Percentiles rank a stretch among this genome's conserved stretches.
phyloP scores from a whole-genome alignment of 148 eudicot species.

The Chenopodium formosanum region DNA sequence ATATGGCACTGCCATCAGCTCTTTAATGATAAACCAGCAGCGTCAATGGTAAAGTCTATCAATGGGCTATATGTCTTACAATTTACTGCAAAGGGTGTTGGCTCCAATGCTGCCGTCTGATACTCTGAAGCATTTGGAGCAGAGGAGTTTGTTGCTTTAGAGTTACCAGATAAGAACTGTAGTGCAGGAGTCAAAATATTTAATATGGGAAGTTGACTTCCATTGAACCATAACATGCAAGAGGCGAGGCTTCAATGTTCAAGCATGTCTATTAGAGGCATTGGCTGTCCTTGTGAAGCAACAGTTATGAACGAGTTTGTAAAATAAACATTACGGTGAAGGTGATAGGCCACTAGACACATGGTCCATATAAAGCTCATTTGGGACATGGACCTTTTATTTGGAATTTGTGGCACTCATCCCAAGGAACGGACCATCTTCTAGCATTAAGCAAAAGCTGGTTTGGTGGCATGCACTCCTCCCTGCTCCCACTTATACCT shows the following conservation, averaged over 20 bases:
- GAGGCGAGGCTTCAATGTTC: background rate
- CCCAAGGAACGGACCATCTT: background rate
- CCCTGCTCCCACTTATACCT: background rate
- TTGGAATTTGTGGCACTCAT: background rate
- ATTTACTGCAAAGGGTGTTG: background rate
- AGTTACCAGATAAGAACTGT: background rate
- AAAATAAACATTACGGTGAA: background rate
- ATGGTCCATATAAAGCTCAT: background rate
- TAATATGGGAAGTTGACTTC: background rate
- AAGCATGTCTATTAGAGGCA: background rate
- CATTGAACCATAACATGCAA: background rate
- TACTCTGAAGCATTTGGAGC: background rate
- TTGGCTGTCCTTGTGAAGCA: background rate
- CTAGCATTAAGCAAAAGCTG: background rate
- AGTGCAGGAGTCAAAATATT: background rate
- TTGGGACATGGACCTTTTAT: background rate
- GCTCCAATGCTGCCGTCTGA: background rate
- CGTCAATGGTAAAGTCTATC: background rate
- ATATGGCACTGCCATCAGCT: background rate
- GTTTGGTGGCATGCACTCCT: background rate
- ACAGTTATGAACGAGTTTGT: background rate
- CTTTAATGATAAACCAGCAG: background rate
- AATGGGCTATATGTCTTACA: background rate
- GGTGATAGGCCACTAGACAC: too few relatives aligned
- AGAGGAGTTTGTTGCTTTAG: background rate